Conservation (phyloP, 768 basidiomycete species). For the Baorangia bicolor region DNA sequence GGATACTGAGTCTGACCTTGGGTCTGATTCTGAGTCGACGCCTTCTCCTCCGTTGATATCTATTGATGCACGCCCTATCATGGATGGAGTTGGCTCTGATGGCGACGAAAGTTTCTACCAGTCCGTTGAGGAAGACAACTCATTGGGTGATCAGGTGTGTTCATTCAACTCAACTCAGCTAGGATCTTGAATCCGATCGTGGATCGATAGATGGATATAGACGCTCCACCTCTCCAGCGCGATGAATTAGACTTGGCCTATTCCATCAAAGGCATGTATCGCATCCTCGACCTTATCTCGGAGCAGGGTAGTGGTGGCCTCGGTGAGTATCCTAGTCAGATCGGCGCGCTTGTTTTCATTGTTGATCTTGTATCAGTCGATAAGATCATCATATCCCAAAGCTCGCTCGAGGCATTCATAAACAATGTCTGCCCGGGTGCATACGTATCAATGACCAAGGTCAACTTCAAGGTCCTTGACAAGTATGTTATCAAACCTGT, state of each 20-base stretch:
- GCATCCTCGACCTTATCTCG: conserved; percentile 52
- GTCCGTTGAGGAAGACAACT: conserved; percentile 8
- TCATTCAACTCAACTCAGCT: not conserved
- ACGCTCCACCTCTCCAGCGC: not conserved
- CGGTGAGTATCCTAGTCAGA: conserved; percentile 33
- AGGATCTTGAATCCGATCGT: not conserved
- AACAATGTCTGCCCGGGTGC: conserved; percentile 50
- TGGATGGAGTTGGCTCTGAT: not conserved
- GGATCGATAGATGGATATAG: conserved; percentile 20
- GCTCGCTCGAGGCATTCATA: conserved; percentile 47
- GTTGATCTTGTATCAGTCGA: conserved; percentile 42
- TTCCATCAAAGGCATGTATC: conserved; percentile 48
- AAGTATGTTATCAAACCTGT: conserved; percentile 44
- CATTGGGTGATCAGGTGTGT: conserved; percentile 11
- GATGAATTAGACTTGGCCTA: conserved; percentile 22
- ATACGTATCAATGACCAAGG: conserved; percentile 51
- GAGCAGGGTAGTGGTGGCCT: conserved; percentile 52
- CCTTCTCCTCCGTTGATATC: not conserved
- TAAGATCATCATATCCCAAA: conserved; percentile 60
- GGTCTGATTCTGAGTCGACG: conserved; percentile 1
- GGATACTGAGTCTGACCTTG: conserved; percentile 2
- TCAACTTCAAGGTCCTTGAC: conserved; percentile 57
- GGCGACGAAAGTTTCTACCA: conserved; percentile 15
- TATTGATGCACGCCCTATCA: not conserved
- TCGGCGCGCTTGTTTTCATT: not conserved